Base-by-base conservation (phyloP, 1,284 basidiomycete species). In the Ganoderma boninense region DNA sequence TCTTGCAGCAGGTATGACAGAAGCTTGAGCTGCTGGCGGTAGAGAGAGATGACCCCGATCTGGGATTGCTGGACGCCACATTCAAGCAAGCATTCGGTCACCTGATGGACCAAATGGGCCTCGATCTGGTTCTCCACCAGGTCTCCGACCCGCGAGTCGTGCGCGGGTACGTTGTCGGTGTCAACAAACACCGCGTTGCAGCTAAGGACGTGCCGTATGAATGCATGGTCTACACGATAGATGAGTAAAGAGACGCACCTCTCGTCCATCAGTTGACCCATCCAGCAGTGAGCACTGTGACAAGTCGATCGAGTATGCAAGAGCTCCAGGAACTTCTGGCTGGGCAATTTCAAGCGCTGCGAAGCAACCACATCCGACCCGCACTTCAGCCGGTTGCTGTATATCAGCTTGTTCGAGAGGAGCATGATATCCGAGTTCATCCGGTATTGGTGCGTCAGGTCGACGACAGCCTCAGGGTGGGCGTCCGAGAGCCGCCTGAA, bases 391-490 rank as follows among this genome's bases (percentile, higher is more conserved):
- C 92, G 87, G 66, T 94, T 89, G 20, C 88, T 83, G 78, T 99
- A 99, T 20, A 99, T 93, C 44, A 99, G 88, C 68, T 87, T 87
- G 80, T 99, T 99, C 5, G 96, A 97, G 14, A 99, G 84, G 10
- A 88, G 79, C 97, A 99, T 99, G 78, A 99, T 99, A 70, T 98
- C 96, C 68, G 89, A 89, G 80, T 97, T 98, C 97, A 99, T 99
- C 66, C 98, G 88, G 79, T 99, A 99, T 79, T 99, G 97, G 65
- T 92, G 86, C 0, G 89, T 87, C 42, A 99, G 87, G 73, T 97
- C 92, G 23, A 94, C 89, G 56, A 98, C 93, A 1, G 96, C 90
- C 26, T 90, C 82, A 0, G 95, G 95, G 77, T 98, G 95, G 0
- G 93, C 91, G 60, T 96, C 92, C 0, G 94, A 95, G 4, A 99